phyloP scores from a whole-genome alignment of 495 filamentous ascomycete genomes.

The Neurospora sp. region DNA sequence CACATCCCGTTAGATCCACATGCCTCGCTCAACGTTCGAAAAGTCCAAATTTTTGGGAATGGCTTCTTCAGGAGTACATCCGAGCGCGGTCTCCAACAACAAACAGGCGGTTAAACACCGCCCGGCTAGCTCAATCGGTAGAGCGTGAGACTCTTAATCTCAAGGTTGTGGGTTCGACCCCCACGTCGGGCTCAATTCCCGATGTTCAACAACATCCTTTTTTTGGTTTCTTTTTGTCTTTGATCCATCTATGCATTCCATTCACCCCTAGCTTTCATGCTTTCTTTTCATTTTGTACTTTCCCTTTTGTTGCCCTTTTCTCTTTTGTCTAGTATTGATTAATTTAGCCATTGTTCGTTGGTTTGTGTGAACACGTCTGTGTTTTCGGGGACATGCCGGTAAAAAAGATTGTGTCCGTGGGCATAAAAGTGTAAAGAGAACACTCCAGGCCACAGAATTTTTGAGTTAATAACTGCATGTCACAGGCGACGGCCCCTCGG shows the following conservation, averaged over 20 bases:
- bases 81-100: neutral
- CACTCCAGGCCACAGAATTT: neutral
- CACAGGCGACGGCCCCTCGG: no score
- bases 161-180: conserved; percentile 23
- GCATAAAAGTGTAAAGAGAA: neutral
- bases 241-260: neutral
- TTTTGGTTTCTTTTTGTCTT: neutral
- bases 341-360: no score
- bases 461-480: neutral
- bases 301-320: neutral
- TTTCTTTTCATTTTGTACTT: neutral
- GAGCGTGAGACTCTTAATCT: conserved; percentile 70
- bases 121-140: conserved; percentile 60
- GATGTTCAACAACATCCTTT: conserved; percentile 6
- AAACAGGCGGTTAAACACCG: neutral
- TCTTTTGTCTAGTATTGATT: no score
- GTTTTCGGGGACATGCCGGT: no score
- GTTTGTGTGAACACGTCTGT: no score
- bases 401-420: no score
- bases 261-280: neutral
- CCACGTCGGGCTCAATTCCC: neutral
- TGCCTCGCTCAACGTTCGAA: neutral
- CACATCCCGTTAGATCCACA: neutral
- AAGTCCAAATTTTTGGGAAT: neutral
- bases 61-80: neutral